A percentile compares a stretch with the other conserved stretches of the same genome.
These are phyloP conservation scores for Erodium texanum DNA, from an alignment of 441 rosid species.

Conservation along the genomic window DNA sequence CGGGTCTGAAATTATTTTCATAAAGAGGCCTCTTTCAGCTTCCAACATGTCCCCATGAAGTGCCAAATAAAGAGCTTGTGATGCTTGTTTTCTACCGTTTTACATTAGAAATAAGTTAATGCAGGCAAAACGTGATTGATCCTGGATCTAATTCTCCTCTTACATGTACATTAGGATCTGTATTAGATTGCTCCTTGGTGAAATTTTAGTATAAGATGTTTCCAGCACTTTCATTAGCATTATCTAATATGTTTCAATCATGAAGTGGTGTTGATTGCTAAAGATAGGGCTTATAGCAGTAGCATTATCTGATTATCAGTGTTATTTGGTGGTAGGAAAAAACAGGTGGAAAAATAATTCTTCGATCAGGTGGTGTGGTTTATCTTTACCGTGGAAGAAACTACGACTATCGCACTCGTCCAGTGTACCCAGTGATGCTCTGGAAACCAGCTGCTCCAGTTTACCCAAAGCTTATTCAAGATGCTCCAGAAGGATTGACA, in stretches of 20 bases:
- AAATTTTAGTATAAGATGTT: background rate
- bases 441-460: conserved; percentile 98
- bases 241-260: background rate
- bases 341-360: conserved; percentile 71
- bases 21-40: background rate
- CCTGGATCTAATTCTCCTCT: background rate
- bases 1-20: background rate
- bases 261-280: background rate
- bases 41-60: background rate
- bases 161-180: background rate
- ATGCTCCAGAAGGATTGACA: conserved; percentile 76
- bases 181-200: background rate
- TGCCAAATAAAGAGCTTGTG: background rate
- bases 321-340: conserved; percentile 43
- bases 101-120: background rate
- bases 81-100: background rate
- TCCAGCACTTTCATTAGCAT: background rate
- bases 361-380: conserved; percentile 65
- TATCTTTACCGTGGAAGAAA: conserved; percentile 82
- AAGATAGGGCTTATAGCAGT: background rate
- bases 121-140: background rate
- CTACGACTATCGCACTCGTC: conserved; percentile 67
- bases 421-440: conserved; percentile 69
- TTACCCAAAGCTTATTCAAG: conserved; percentile 85
- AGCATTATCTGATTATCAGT: background rate